Evolutionary conservation across 2,329 filamentous ascomycete genomes (phyloP).

Genomic region (Cladosporium sphaerospermum): DNA sequence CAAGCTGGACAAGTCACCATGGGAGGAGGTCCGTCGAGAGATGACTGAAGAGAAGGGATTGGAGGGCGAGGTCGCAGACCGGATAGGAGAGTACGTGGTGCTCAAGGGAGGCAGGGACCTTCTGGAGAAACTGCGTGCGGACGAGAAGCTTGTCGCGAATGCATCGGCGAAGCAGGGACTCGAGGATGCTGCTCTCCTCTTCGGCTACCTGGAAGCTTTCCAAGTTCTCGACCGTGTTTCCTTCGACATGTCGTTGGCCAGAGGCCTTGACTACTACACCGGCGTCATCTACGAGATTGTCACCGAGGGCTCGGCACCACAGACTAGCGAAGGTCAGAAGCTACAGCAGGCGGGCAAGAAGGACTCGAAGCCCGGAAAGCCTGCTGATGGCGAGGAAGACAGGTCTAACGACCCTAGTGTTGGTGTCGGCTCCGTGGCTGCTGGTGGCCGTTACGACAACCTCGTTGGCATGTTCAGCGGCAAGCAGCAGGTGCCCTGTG

Average conservation of each 20-base stretch:
- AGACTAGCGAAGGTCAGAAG: slow-evolving; percentile 33
- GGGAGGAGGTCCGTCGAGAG: slow-evolving; percentile 83
- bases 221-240: slow-evolving; percentile 67
- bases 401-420: slow-evolving; percentile 72
- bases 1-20: slow-evolving; percentile 85
- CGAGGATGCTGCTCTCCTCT: slow-evolving; percentile 72
- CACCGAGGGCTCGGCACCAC: slow-evolving; percentile 67
- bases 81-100: slow-evolving; percentile 78
- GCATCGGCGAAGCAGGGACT: slow-evolving; percentile 71
- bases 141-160: slow-evolving; percentile 64
- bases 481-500: slow-evolving; percentile 71
- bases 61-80: slow-evolving; percentile 68
- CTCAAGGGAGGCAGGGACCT: slow-evolving; percentile 70
- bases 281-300: slow-evolving; percentile 86
- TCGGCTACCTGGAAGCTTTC: slow-evolving; percentile 76
- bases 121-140: slow-evolving; percentile 60
- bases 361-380: slow-evolving; percentile 44
- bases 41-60: slow-evolving; percentile 92
- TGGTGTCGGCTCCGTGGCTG: slow-evolving; percentile 81
- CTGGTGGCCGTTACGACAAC: slow-evolving; percentile 86
- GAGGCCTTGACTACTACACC: slow-evolving; percentile 90
- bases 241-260: slow-evolving; percentile 83
- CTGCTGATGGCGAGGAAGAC: slow-evolving; percentile 52
- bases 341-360: slow-evolving; percentile 45
- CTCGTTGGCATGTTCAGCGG: slow-evolving; percentile 90